Evolutionary conservation across 345 rosid species (phyloP).

Genomic region (Limnanthes douglasii): DNA sequence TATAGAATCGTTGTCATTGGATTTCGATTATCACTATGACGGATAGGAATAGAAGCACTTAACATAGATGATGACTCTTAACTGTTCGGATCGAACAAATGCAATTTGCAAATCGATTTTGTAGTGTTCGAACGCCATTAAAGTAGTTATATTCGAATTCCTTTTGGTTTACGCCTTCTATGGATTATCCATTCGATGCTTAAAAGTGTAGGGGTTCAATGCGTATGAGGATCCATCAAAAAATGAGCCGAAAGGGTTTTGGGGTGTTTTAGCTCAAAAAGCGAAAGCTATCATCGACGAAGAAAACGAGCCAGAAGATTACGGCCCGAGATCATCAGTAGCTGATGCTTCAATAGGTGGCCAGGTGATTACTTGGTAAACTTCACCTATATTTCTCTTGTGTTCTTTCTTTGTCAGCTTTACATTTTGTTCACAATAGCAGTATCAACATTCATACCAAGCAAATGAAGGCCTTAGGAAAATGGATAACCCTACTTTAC

Average conservation of each 20-base stretch:
- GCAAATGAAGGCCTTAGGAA: slow-evolving; percentile 23
- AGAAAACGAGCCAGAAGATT: slow-evolving; percentile 19
- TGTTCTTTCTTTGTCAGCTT: too few relatives aligned
- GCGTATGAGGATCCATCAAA: slow-evolving; percentile 30
- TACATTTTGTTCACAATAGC: slow-evolving; percentile 4
- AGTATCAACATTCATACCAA: slow-evolving; percentile 13
- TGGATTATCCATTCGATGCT: background rate
- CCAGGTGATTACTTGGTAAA: slow-evolving; percentile 27
- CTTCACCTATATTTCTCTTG: too few relatives aligned
- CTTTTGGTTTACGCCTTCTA: background rate
- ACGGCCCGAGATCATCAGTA: slow-evolving; percentile 10
- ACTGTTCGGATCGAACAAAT: too few relatives aligned
- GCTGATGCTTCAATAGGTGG: slow-evolving; percentile 17
- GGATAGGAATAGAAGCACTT: too few relatives aligned
- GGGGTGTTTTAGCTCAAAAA: slow-evolving; percentile 82
- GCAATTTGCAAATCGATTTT: too few relatives aligned
- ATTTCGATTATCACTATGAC: too few relatives aligned
- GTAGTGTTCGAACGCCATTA: too few relatives aligned
- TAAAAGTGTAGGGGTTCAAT: slow-evolving; percentile 37
- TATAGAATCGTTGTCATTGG: too few relatives aligned
- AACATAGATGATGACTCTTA: too few relatives aligned
- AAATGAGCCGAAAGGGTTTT: slow-evolving; percentile 44
- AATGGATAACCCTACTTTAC: slow-evolving; percentile 43
- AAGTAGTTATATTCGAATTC: too few relatives aligned
- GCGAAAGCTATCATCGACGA: slow-evolving; percentile 80